Base-by-base conservation (phyloP, 2,329 filamentous ascomycete species). In the Fusarium sp. region DNA sequence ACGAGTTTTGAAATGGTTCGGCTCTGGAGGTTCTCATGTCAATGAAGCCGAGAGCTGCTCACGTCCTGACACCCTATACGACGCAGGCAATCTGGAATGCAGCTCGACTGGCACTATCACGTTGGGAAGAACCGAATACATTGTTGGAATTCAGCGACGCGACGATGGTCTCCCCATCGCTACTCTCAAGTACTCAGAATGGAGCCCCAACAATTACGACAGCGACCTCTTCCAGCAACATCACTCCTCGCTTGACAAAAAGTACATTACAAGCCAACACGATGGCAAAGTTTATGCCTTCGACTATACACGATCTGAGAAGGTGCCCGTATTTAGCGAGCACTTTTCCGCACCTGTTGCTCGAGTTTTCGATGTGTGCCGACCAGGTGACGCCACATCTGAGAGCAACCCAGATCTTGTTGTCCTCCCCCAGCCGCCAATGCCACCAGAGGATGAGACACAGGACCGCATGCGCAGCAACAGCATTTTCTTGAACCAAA, bases 161-260 rank as follows among this genome's bases (percentile, higher is more conserved):
- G 88, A 91, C 71, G 88, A 91, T 71, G 90, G 91, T 3, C 88
- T 91, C 62, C 88, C 89, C 10, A 91, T 99, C 67, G 97, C 94
- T 75, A 97, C 93, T 0, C 88, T 99, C 72, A 94, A 90, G 70
- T 99, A 97, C 77, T 92, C 93, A 13, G 96, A 99, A 79, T 99
- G 96, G 96, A 90, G 90, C 1, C 93, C 94, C 16, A 99, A 99
- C 79, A 97, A 91, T 62, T 92, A 90, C 65, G 95, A 99, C 79
- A 88, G 88, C 68, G 96, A 99, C 77, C 88, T 99, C 9, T 90
- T 93, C 74, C 88, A 88, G 51, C 93, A 98, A 76, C 96, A 98
- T 76, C 87, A 87, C 16, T 82, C 84, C 13, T 93, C 94, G 1
- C 90, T 94, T 77, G 94, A 98, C 78, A 90, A 92, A 71, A 92